Evolutionary conservation across 495 filamentous ascomycete species (phyloP).

Genomic region (Cetradonia linearis): DNA sequence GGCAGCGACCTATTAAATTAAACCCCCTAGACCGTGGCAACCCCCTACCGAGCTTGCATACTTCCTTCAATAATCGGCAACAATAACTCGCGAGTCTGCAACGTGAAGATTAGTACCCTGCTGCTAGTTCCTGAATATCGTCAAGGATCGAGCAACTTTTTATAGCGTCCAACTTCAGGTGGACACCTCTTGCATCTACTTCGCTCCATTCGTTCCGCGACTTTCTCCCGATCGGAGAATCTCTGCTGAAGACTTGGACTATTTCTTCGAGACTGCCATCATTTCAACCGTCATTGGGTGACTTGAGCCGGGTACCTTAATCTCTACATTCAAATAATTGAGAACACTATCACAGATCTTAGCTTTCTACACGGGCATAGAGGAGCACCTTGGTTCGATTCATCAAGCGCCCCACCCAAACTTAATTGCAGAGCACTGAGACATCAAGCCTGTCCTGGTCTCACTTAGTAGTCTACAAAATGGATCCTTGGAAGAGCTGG

Average conservation of each 20-base stretch:
- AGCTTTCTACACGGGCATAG: not conserved
- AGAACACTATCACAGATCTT: not conserved
- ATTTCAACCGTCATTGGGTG: not conserved
- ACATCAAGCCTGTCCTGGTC: too few relatives aligned
- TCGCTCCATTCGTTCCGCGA: not conserved
- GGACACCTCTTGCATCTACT: slow-evolving; percentile 12
- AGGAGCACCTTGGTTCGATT: not conserved
- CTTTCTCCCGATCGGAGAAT: not conserved
- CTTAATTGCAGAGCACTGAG: not conserved
- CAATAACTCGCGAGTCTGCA: not conserved
- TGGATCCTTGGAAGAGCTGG: slow-evolving; percentile 26
- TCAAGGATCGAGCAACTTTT: not conserved
- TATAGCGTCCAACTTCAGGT: not conserved
- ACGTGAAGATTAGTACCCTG: not conserved
- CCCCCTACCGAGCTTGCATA: slow-evolving; percentile 3
- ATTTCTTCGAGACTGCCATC: not conserved
- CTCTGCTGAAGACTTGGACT: not conserved
- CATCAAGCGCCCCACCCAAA: not conserved
- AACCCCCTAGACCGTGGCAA: not conserved
- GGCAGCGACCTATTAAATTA: not conserved
- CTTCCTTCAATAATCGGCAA: not conserved
- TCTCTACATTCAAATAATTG: not conserved
- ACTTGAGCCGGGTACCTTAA: not conserved
- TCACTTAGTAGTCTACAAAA: not conserved
- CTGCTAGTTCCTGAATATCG: not conserved